Evolutionary conservation across 176 grass and related monocot genomes (phyloP).

Genomic region (Paspalum notatum): DNA sequence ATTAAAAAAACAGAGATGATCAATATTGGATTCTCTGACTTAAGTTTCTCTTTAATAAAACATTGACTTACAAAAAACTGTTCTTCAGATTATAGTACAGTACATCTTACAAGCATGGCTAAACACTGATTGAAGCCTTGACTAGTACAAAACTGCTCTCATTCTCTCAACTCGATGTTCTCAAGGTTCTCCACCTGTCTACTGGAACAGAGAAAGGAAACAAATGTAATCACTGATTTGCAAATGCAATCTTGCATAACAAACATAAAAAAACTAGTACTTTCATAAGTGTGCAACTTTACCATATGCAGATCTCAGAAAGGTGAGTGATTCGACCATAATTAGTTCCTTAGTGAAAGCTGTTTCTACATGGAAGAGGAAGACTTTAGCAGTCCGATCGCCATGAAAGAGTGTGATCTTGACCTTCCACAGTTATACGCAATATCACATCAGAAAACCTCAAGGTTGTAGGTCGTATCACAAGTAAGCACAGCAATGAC

Average conservation of each 20-base stretch:
- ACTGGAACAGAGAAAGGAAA: constrained; percentile 9
- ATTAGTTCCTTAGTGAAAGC: not conserved
- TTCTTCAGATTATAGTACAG: not conserved
- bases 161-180: not conserved
- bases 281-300: not conserved
- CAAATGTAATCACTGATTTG: not conserved
- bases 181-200: not conserved
- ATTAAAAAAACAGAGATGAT: not conserved
- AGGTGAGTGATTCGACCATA: not conserved
- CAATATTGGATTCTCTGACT: not conserved
- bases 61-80: not conserved
- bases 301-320: not conserved
- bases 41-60: not conserved
- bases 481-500: not conserved
- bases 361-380: not conserved
- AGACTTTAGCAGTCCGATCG: not conserved
- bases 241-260: not conserved
- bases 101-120: not conserved
- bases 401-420: not conserved
- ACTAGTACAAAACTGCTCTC: not conserved
- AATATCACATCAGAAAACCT: constrained; percentile 1
- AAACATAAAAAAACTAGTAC: not conserved
- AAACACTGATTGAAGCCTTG: not conserved
- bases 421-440: not conserved
- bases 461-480: not conserved